phyloP scores from a whole-genome alignment of 768 basidiomycete species.

The Termitomyces sp. region DNA sequence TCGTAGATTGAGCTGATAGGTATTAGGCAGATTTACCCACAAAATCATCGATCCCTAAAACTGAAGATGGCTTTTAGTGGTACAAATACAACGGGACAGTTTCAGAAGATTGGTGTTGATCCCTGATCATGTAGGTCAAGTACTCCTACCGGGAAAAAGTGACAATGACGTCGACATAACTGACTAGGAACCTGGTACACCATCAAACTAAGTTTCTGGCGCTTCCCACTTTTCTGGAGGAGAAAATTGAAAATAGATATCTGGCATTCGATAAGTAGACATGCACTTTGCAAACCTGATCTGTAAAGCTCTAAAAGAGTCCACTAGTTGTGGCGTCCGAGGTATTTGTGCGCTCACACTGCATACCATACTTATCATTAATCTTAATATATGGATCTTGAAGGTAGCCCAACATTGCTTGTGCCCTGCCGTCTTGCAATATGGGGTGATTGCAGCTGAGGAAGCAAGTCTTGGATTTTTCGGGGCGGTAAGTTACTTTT shows the following conservation, averaged over 20 bases:
- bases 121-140: background rate
- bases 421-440: background rate
- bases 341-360: background rate
- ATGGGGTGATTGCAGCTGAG: too few relatives aligned
- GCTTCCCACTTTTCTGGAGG: background rate
- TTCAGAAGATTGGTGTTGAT: background rate
- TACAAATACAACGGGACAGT: background rate
- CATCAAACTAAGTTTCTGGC: background rate
- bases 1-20: background rate
- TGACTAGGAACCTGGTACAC: too few relatives aligned
- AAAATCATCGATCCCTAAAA: background rate
- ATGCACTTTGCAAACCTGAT: background rate
- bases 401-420: background rate
- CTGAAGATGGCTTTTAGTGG: background rate
- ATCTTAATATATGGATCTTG: background rate
- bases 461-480: background rate
- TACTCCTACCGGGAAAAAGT: background rate
- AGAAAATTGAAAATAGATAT: background rate
- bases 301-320: background rate
- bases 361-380: background rate
- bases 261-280: background rate
- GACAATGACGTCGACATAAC: background rate
- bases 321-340: background rate
- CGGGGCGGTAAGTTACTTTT: background rate
- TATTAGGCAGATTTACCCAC: background rate